Base-by-base conservation (phyloP, 2,329 filamentous ascomycete species). In the Lecanoromycetidae sp. region DNA sequence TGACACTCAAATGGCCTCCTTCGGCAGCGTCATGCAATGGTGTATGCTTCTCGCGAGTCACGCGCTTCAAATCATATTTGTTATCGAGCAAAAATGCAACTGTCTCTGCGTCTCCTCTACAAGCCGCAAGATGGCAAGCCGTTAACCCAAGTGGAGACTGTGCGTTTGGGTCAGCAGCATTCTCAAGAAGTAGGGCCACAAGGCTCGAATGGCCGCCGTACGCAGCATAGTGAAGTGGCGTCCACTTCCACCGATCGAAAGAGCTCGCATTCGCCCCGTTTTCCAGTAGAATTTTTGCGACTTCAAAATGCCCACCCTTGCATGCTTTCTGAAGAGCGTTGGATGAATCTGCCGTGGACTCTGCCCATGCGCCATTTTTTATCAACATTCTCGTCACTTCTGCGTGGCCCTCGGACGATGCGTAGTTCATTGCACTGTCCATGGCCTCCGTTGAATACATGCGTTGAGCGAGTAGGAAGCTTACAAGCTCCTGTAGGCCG, bases 301-400 rank as follows among this genome's bases (percentile, higher is more conserved):
- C 40, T 17, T 20, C 23, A 3, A 32, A 13, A 43, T 43, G 40
- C 8, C 40, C 40, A 17, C 29, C 29, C 5, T 43, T 43, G 40
- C 40, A 43, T 33, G 40, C 40, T 43, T 30, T 22, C 12, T 43
- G 40, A 17, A 43, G 27, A 26, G 40, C 40, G n/a, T 40, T 40
- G 19, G 20, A 40, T 3, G 20, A 25, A 26, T 40, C 37, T 27
- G 37, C 9, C 20, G 27, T 6, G 8, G 37, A 40, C 19, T 25
- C 20, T 22, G 27, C 37, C 3, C 12, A 13, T 9, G 20, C 37
- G 12, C 37, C 37, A 40, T 20, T 15, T 26, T 13, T n/a, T 20
- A 40, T 40, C 7, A 40, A 3, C 19, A 25, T 9, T 26, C n/a
- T 40, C 7, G 27, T 23, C 4, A 40, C 4, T 4, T 27, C 13